Percentiles rank a stretch among this genome's conserved stretches.
Evolutionary conservation across 331 rosid genomes (phyloP).

Genomic region (Prunus yedoensis): DNA sequence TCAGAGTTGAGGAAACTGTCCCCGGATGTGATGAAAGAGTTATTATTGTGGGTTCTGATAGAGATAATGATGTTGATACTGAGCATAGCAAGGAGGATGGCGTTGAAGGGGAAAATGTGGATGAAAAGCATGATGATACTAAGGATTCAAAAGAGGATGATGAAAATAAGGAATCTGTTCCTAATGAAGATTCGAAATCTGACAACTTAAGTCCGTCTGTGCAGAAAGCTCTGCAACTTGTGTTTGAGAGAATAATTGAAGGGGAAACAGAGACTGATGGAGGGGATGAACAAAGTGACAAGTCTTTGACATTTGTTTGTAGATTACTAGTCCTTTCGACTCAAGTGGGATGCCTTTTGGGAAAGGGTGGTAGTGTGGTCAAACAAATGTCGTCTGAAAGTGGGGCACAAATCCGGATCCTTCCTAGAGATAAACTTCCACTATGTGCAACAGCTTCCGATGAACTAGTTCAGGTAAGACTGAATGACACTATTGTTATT

Average conservation of each 20-base stretch:
- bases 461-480: conserved; percentile 86
- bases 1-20: conserved; percentile 65
- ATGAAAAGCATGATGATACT: conserved; percentile 31
- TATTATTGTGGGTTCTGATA: conserved; percentile 51
- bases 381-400: conserved; percentile 83
- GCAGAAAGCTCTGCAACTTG: conserved; percentile 59
- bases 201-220: conserved; percentile 46
- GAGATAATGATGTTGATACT: conserved; percentile 33
- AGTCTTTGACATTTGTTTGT: conserved; percentile 40
- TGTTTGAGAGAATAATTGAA: conserved; percentile 63
- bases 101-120: conserved; percentile 38
- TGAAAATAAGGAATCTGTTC: conserved; percentile 40
- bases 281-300: conserved; percentile 43
- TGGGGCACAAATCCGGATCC: conserved; percentile 88
- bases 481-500: conserved; percentile 6
- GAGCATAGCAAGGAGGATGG: conserved; percentile 37
- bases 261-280: conserved; percentile 48
- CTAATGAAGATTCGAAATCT: conserved; percentile 23
- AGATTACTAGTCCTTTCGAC: conserved; percentile 71
- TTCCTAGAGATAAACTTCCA: conserved; percentile 87
- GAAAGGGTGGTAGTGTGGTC: conserved; percentile 90
- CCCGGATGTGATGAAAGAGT: conserved; percentile 81
- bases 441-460: conserved; percentile 53
- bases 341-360: conserved; percentile 89
- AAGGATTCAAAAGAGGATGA: conserved; percentile 28